Evolutionary conservation across 2,329 filamentous ascomycete species (phyloP), one percentile per base, ranked within the genome.

Genomic region (Pseudocercospora macadamiae): DNA sequence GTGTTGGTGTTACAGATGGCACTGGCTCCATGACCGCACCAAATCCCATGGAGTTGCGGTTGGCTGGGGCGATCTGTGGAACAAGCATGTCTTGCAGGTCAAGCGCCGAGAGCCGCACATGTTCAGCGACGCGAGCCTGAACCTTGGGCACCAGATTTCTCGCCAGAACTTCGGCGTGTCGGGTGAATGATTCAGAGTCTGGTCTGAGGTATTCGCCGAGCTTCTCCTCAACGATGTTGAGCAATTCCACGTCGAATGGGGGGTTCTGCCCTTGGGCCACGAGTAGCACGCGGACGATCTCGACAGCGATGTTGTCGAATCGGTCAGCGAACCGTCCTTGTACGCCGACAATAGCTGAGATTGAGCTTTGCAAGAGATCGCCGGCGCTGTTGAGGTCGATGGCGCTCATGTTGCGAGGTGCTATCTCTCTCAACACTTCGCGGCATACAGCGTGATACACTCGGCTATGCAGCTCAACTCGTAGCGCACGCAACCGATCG

Each of bases 371-470:
- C 32, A 72, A 61, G 21, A 61, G 60, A 4, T 59, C 59, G 56
- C 55, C 67, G 37, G 51, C 73, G 60, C 59, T 68, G 26, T 60
- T 21, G 8, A 64, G 72, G 67, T 68, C 71, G 6, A 42, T 25
- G 1, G 68, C 70, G 25, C 73, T 72, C 1, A 44, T 42, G 68
- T 66, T 53, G 5, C 48, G 26, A 55, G 58, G 42, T 28, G 60
- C 59, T 25, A 70, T 52, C 45, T 69, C 65, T n/a, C 78, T 73
- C 54, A 85, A 80, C 56, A 84, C 76, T 3, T 79, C 76, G 66
- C 78, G 78, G 70, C 83, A 85, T 32, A 86, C 79, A 30, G 81
- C 77, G 51, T 84, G 77, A 59, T 80, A 80, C 60, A 86, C 77
- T 8, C 81, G 67, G 60, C 81, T 80, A 65, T 84, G 81, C 2